Conservation (phyloP, 352 stramenopile genomes). For the Paralagenidium karlingii region DNA sequence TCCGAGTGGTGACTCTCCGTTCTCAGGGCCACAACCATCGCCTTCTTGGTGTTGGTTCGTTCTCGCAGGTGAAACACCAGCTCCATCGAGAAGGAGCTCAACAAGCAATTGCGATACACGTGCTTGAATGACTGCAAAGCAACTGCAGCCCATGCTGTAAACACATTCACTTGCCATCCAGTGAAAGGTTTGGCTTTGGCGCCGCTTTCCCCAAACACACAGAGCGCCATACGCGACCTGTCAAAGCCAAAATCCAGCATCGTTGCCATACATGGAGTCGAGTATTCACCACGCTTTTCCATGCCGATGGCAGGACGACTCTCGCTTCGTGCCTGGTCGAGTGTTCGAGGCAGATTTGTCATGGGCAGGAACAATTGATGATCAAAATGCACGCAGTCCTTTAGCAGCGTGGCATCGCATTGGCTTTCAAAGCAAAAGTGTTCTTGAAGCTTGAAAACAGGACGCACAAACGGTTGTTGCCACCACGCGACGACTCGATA, state of each 20-base stretch:
- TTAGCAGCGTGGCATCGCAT: no score
- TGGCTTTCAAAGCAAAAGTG: no score
- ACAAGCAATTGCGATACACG: slow-evolving; percentile 37
- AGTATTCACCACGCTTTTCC: slow-evolving; percentile 44
- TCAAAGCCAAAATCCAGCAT: slow-evolving; percentile 33
- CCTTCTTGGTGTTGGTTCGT: slow-evolving; percentile 25
- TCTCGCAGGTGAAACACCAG: slow-evolving; percentile 29
- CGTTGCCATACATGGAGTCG: slow-evolving; percentile 33
- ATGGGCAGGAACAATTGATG: slow-evolving; percentile 32
- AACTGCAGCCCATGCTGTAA: slow-evolving; percentile 35
- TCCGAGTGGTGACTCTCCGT: no score
- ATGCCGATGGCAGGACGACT: slow-evolving; percentile 22
- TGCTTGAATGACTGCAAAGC: slow-evolving; percentile 29
- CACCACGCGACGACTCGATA: slow-evolving; percentile 49
- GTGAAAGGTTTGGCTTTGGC: slow-evolving; percentile 18
- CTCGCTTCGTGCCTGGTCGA: slow-evolving; percentile 36
- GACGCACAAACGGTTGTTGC: slow-evolving; percentile 9
- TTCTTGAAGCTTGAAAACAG: no score
- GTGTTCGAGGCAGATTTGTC: slow-evolving; percentile 52
- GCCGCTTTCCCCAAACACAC: slow-evolving; percentile 17
- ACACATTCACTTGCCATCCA: slow-evolving; percentile 31
- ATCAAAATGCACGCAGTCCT: slow-evolving; percentile 34
- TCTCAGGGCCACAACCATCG: slow-evolving; percentile 20
- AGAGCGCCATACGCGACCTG: slow-evolving; percentile 26
- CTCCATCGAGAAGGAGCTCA: slow-evolving; percentile 32